These are phyloP conservation scores for Quercus lobata DNA, from an alignment of 331 rosid species.

Conservation along the genomic window DNA sequence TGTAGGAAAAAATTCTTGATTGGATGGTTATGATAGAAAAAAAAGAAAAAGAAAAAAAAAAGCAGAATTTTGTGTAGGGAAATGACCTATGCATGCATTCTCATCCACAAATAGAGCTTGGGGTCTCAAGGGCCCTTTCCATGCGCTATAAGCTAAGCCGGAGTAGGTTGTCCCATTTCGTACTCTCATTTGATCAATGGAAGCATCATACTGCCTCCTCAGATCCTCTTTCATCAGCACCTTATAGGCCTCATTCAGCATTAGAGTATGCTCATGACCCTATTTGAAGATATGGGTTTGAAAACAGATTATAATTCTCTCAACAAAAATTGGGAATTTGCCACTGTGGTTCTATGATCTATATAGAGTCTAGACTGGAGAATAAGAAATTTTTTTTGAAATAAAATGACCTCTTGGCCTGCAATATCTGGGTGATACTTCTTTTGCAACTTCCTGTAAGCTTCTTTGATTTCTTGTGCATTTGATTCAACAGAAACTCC, in stretches of 20 bases:
- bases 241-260: constrained; percentile 67
- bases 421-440: constrained; percentile 72
- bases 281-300: constrained; percentile 4
- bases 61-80: background rate
- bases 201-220: constrained; percentile 58
- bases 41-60: background rate
- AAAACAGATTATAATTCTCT: background rate
- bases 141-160: constrained; percentile 46
- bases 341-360: too few relatives aligned
- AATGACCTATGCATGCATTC: constrained; percentile 75
- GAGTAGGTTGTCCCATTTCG: constrained; percentile 31
- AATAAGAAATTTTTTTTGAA: background rate
- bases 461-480: constrained; percentile 50
- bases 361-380: background rate
- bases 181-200: constrained; percentile 43
- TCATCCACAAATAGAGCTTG: constrained; percentile 78
- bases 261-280: constrained; percentile 66
- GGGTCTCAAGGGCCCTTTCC: constrained; percentile 69
- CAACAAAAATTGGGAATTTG: background rate
- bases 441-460: constrained; percentile 77
- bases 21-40: background rate
- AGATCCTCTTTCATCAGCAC: constrained; percentile 60
- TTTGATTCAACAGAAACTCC: constrained; percentile 62
- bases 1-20: background rate
- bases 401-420: constrained; percentile 57